A percentile compares a stretch with the other conserved stretches of the same genome.
phyloP scores from a whole-genome alignment of 768 basidiomycete species.

The Mycena olivaceomarginata region DNA sequence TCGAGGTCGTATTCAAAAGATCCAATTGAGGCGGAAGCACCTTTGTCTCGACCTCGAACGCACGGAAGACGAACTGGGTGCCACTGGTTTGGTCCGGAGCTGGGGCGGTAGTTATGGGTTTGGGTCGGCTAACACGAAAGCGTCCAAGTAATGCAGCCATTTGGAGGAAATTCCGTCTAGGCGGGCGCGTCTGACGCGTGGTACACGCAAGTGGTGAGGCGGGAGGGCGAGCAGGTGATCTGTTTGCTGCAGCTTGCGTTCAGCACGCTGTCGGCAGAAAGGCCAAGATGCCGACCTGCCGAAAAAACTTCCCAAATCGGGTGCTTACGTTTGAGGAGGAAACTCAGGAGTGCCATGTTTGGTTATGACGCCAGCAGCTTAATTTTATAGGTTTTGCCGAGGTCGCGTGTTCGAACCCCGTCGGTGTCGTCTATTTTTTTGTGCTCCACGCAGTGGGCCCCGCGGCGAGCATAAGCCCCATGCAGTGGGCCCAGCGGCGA shows the following conservation, averaged over 20 bases:
- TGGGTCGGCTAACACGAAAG: neutral
- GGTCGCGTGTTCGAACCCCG: no score
- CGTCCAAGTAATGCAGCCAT: neutral
- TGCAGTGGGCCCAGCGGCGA: no score
- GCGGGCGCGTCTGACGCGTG: constrained; percentile 3
- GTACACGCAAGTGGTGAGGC: neutral
- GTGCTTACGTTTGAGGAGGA: neutral
- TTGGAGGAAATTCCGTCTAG: neutral
- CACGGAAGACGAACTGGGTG: neutral
- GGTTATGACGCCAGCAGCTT: no score
- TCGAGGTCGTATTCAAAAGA: neutral
- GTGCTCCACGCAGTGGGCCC: no score
- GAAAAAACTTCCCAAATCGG: constrained; percentile 1
- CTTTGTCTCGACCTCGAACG: neutral
- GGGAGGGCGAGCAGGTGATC: neutral
- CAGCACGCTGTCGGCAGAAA: neutral
- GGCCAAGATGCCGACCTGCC: neutral
- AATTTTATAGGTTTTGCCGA: no score
- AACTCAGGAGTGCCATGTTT: no score
- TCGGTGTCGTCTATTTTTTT: no score
- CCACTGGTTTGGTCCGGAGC: neutral
- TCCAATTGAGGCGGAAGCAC: neutral
- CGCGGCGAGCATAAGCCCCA: no score
- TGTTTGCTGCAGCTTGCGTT: neutral
- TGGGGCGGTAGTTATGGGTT: neutral